Evolutionary conservation across 2,329 filamentous ascomycete species (phyloP).

Genomic region (Fusarium sp.): DNA sequence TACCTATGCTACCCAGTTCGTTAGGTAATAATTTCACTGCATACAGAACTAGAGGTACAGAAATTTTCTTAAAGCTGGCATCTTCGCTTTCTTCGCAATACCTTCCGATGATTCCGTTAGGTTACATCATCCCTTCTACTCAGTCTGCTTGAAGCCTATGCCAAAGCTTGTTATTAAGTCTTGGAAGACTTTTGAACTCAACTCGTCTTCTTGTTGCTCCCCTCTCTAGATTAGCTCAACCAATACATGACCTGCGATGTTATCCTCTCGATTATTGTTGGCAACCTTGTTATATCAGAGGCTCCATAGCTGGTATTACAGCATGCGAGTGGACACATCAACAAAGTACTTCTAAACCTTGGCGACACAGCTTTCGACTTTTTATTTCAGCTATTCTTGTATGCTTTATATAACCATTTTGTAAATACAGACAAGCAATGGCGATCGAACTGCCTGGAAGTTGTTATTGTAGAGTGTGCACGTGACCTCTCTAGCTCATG

Average conservation of each 20-base stretch:
- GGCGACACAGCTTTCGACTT: no score
- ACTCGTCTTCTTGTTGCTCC: no score
- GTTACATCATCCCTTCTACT: neutral
- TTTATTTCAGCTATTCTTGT: no score
- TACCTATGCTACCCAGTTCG: neutral
- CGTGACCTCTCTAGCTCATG: slow-evolving; percentile 14
- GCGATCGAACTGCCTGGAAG: neutral
- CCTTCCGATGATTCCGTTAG: neutral
- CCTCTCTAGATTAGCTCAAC: no score
- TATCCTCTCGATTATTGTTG: neutral
- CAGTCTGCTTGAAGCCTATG: neutral
- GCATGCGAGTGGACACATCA: neutral
- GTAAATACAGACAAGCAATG: no score
- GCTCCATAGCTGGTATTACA: neutral
- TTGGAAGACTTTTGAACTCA: neutral
- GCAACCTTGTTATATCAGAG: neutral
- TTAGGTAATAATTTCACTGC: no score
- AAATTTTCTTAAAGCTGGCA: no score
- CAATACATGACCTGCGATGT: no score
- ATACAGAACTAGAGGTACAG: no score
- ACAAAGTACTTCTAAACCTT: neutral
- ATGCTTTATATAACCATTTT: no score
- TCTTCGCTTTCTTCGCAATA: no score
- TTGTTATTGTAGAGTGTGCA: slow-evolving; percentile 7
- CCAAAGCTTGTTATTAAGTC: neutral